Evolutionary conservation across 805 yeast species (phyloP).

Genomic region (Ogataea methylovora): DNA sequence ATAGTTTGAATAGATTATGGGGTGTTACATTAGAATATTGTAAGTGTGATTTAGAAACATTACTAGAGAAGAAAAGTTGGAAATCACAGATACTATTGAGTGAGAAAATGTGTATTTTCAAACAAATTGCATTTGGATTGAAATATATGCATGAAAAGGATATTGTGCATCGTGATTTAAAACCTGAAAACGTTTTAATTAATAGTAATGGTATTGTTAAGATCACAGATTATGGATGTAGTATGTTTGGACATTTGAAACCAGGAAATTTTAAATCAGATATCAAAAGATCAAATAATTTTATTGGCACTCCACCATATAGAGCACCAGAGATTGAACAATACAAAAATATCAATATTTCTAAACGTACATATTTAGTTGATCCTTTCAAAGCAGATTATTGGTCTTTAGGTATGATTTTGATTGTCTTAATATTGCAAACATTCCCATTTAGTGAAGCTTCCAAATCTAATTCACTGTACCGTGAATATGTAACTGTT

Average conservation of each 20-base stretch:
- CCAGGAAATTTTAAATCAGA: constrained; percentile 42
- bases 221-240: constrained; percentile 72
- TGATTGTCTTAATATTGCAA: constrained; percentile 52
- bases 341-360: constrained; percentile 25
- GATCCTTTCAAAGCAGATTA: constrained; percentile 62
- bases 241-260: constrained; percentile 51
- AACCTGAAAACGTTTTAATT: constrained; percentile 67
- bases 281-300: constrained; percentile 29
- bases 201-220: constrained; percentile 54
- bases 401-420: constrained; percentile 67
- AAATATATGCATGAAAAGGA: constrained; percentile 58
- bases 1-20: constrained; percentile 63
- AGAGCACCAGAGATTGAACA: constrained; percentile 71
- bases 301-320: constrained; percentile 78
- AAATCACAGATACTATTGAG: constrained; percentile 31
- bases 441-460: constrained; percentile 56
- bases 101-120: constrained; percentile 61
- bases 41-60: constrained; percentile 51
- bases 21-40: constrained; percentile 66
- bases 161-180: constrained; percentile 65
- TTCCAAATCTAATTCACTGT: constrained; percentile 36
- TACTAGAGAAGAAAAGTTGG: constrained; percentile 55
- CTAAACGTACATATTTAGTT: constrained; percentile 26
- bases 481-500: constrained; percentile 44
- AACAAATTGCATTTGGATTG: constrained; percentile 58